Conservation (phyloP, 2,329 filamentous ascomycete species). For the Aschersonia sp. region DNA sequence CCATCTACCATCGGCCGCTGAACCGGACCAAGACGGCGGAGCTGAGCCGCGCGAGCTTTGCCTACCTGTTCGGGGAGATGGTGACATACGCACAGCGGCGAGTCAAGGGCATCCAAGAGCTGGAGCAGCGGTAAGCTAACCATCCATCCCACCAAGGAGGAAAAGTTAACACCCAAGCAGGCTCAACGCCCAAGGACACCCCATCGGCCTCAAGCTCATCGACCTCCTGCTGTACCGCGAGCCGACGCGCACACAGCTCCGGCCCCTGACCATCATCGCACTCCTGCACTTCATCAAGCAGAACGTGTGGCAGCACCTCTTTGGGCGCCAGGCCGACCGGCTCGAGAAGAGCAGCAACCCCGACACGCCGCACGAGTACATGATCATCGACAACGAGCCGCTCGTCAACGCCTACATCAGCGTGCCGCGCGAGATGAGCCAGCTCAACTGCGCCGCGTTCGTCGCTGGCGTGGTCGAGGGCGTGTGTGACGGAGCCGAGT, state of each 20-base stretch:
- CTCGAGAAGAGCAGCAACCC: constrained; percentile 78
- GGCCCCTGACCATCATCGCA: constrained; percentile 77
- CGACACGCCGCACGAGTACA: constrained; percentile 84
- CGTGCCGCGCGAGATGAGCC: constrained; percentile 88
- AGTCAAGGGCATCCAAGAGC: constrained; percentile 83
- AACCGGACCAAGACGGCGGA: constrained; percentile 82
- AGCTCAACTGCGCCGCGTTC: constrained; percentile 91
- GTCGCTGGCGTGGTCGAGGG: constrained; percentile 93
- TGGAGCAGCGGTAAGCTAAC: constrained; percentile 62
- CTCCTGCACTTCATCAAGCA: constrained; percentile 94
- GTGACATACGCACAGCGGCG: constrained; percentile 84
- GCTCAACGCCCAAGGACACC: constrained; percentile 82
- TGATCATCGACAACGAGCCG: constrained; percentile 98
- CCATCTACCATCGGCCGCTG: constrained; percentile 91
- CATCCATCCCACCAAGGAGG: neutral
- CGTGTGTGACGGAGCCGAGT: constrained; percentile 84
- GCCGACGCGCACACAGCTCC: constrained; percentile 51
- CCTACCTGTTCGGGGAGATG: constrained; percentile 94
- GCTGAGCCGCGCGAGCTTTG: constrained; percentile 85
- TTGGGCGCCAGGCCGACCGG: constrained; percentile 78
- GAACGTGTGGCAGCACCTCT: constrained; percentile 82
- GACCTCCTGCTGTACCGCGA: constrained; percentile 87
- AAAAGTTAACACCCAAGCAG: constrained; percentile 25
- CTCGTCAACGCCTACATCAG: constrained; percentile 89
- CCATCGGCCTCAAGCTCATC: constrained; percentile 84